Evolutionary conservation across 192 early-diverging fungal genomes (phyloP), one percentile per base, ranked within the genome.

Genomic region (Backusella circina): DNA sequence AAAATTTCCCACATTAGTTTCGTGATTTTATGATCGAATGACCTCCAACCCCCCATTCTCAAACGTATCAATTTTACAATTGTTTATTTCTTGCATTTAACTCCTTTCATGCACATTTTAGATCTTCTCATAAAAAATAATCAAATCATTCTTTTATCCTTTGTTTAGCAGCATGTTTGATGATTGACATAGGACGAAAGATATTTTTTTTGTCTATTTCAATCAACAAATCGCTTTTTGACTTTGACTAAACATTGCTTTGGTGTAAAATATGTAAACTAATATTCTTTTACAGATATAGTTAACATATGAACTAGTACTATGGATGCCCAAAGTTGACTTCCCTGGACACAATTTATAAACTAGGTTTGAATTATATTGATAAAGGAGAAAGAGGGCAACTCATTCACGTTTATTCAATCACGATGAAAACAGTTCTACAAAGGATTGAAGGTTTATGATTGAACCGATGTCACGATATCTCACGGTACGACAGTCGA

Each of bases 1-100:
- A 61, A 61, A 61, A 61, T 28, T 61, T 61, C 54, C 54, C 54
- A 61, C 54, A 61, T 28, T 61, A 61, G 54, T 61, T 61, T 61
- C 54, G 54, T 61, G 54, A 61, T 61, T 61, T 61, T 61, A 61
- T 61, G 54, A 28, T 61, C 8, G 54, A 28, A 61, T 61, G 54
- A 61, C 54, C n/a, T 26, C 12, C 12, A 13, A 18, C 23, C 21
- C 51, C 54, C 54, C 23, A 21, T 26, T 57, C 54, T 57, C 54
- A 57, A 26, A 57, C 23, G 8, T 21, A 21, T 26, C 10, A 12
- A 26, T 57, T 57, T 57, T 57, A 12, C 26, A 26, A 57, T 57
- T 26, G 54, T 57, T 57, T 57, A 57, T 57, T 51, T 51, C n/a
- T 51, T 57, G 54, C 54, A 57, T 57, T 57, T 57, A 57, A 57